Conservation (phyloP, 108 stramenopile species). For the Nitzschia sp. region DNA sequence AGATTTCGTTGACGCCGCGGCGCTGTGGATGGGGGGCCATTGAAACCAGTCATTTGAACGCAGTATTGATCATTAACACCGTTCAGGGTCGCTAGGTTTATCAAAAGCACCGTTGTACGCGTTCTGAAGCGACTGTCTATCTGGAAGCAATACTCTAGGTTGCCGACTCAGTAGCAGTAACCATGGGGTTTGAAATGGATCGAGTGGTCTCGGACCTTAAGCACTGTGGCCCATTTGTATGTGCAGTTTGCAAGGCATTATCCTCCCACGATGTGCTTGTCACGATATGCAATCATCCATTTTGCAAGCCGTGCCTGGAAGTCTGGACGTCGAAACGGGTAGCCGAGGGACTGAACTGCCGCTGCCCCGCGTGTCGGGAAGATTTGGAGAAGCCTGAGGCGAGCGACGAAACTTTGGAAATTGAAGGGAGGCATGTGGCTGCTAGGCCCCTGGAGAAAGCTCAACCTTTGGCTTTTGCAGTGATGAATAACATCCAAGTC, state of each 20-base stretch:
- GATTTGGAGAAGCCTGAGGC: slow-evolving; percentile 18
- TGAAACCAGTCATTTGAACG: no score
- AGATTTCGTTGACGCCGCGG: no score
- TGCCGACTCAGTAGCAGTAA: neutral
- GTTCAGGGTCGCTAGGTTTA: no score
- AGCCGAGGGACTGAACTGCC: slow-evolving; percentile 7
- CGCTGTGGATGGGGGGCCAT: no score
- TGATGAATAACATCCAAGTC: slow-evolving; percentile 40
- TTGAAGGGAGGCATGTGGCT: slow-evolving; percentile 7
- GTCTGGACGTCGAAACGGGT: slow-evolving; percentile 14
- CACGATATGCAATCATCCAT: slow-evolving; percentile 38
- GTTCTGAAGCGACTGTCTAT: no score
- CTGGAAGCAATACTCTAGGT: no score
- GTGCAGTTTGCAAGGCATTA: slow-evolving; percentile 39
- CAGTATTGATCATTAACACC: no score
- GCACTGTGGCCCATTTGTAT: slow-evolving; percentile 49
- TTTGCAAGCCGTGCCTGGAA: slow-evolving; percentile 38
- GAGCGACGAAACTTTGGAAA: neutral
- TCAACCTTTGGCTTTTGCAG: slow-evolving; percentile 41
- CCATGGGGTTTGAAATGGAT: slow-evolving; percentile 43
- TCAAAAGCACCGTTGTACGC: no score
- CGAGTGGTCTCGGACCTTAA: slow-evolving; percentile 45
- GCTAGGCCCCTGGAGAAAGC: slow-evolving; percentile 16
- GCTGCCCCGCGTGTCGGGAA: slow-evolving; percentile 25
- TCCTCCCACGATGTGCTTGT: slow-evolving; percentile 45